Evolutionary conservation across 169 alveolate species (phyloP).

Genomic region (Plasmodium inui): DNA sequence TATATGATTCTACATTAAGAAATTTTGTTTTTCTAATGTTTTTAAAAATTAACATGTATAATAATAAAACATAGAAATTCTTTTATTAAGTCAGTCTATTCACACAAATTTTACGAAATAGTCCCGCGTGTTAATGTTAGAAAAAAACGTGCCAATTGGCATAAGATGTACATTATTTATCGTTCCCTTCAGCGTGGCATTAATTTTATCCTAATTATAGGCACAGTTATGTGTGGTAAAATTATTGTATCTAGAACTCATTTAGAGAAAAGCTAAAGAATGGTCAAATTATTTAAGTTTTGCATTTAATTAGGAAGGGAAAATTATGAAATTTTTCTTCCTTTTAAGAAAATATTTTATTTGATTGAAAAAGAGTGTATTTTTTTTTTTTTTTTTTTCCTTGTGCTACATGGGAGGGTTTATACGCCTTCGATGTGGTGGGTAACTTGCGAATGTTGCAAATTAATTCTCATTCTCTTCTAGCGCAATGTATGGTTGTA

Average conservation of each 20-base stretch:
- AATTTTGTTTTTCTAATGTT: background rate
- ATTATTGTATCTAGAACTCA: background rate
- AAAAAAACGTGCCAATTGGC: background rate
- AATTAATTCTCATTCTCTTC: background rate
- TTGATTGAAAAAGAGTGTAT: background rate
- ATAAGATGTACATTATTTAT: background rate
- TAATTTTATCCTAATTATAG: conserved; percentile 3
- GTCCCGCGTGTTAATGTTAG: background rate
- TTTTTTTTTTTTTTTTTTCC: background rate
- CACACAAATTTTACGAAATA: background rate
- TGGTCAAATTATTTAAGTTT: background rate
- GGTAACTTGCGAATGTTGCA: background rate
- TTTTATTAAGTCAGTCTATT: background rate
- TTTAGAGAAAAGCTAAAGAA: background rate
- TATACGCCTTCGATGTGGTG: background rate
- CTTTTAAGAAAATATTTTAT: background rate
- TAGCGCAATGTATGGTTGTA: background rate
- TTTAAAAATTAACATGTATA: background rate
- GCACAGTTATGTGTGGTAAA: background rate
- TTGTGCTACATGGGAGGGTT: background rate
- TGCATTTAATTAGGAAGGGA: background rate
- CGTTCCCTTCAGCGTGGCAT: background rate
- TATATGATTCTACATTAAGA: background rate
- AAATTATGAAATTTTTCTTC: background rate
- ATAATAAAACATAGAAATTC: background rate